Conservation (phyloP, 106 monocot species). For the Allium fistulosum region DNA sequence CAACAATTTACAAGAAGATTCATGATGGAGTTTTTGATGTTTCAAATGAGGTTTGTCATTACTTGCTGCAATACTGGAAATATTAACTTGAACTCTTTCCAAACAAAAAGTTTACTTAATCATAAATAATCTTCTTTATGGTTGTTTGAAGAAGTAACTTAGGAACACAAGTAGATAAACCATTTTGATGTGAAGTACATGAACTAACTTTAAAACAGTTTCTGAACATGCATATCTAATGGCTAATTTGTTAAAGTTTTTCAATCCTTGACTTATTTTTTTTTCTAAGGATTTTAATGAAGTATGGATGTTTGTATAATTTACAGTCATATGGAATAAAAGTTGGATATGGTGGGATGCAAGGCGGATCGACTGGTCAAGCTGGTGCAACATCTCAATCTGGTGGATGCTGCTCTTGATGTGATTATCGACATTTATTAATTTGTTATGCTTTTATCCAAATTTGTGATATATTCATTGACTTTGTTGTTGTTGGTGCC, state of each 20-base stretch:
- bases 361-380: slow-evolving; percentile 6
- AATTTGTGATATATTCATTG: too few relatives aligned
- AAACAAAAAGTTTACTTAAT: not conserved
- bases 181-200: too few relatives aligned
- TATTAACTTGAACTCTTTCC: not conserved
- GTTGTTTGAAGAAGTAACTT: not conserved
- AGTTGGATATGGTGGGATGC: slow-evolving; percentile 21
- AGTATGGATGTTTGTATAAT: not conserved
- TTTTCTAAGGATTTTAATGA: too few relatives aligned
- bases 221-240: too few relatives aligned
- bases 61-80: not conserved
- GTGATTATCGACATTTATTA: too few relatives aligned
- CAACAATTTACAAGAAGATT: slow-evolving; percentile 20
- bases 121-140: not conserved
- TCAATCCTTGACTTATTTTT: too few relatives aligned
- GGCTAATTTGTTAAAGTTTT: too few relatives aligned
- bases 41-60: slow-evolving; percentile 19
- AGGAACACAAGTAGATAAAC: too few relatives aligned
- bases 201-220: too few relatives aligned
- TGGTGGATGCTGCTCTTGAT: slow-evolving; percentile 19
- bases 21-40: slow-evolving; percentile 29
- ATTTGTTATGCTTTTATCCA: too few relatives aligned
- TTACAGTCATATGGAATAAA: slow-evolving; percentile 30
- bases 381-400: slow-evolving; percentile 16
- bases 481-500: too few relatives aligned